These are phyloP conservation scores for Fagopyrum homotropicum DNA, from an alignment of 148 eudicot species.

Conservation along the genomic window DNA sequence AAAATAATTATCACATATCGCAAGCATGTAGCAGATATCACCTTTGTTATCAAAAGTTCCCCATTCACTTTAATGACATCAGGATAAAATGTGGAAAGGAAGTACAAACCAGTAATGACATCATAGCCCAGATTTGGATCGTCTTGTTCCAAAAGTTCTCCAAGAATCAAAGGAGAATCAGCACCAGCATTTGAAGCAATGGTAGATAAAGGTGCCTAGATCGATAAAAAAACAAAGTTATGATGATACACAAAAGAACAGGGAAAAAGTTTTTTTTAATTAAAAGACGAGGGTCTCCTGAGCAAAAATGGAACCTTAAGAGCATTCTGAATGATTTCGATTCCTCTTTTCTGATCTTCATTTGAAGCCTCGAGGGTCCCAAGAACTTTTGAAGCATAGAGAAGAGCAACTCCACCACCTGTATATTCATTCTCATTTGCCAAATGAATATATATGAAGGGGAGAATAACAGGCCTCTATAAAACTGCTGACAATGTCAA, in stretches of 20 bases:
- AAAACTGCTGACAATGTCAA: background rate
- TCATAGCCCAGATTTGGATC: constrained; percentile 73
- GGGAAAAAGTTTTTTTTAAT: background rate
- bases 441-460: constrained; percentile 7
- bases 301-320: constrained; percentile 49
- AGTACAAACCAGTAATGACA: constrained; percentile 72
- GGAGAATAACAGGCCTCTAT: background rate
- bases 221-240: constrained; percentile 2
- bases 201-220: constrained; percentile 69
- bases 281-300: background rate
- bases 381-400: constrained; percentile 70
- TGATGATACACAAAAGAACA: background rate
- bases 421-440: constrained; percentile 5
- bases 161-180: constrained; percentile 69
- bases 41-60: background rate
- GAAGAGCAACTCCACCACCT: constrained; percentile 97
- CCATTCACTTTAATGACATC: background rate
- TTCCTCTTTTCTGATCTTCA: constrained; percentile 82
- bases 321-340: constrained; percentile 75
- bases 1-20: too few species aligned
- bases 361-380: constrained; percentile 54
- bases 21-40: background rate
- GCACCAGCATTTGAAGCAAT: constrained; percentile 88
- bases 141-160: constrained; percentile 86
- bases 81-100: background rate